phyloP scores from a whole-genome alignment of 805 yeast species.

The Saturnispora serradocipensis region DNA sequence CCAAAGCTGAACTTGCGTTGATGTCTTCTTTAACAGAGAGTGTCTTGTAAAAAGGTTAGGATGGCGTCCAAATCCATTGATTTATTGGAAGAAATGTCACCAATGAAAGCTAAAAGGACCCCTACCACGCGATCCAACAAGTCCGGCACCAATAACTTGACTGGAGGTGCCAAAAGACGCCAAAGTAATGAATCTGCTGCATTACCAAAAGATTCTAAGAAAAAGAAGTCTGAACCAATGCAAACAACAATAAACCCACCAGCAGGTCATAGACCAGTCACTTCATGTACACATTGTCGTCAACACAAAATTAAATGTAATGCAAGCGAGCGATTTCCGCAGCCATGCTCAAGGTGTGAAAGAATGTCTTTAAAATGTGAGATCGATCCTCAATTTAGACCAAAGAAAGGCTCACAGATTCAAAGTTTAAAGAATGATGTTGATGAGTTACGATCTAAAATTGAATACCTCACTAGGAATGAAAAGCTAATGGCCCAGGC shows the following conservation, averaged over 20 bases:
- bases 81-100: not conserved
- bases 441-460: slow-evolving; percentile 65
- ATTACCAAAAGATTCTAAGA: slow-evolving; percentile 2
- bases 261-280: slow-evolving; percentile 74
- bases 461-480: slow-evolving; percentile 55
- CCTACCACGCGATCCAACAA: not conserved
- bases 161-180: not conserved
- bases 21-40: not conserved
- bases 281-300: slow-evolving; percentile 89
- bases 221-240: slow-evolving; percentile 1
- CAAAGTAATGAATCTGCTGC: not conserved
- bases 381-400: slow-evolving; percentile 85
- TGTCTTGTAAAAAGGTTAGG: not conserved
- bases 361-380: slow-evolving; percentile 74
- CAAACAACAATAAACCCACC: slow-evolving; percentile 8
- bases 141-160: not conserved
- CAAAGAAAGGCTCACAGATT: slow-evolving; percentile 85
- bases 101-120: slow-evolving; percentile 3
- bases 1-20: not conserved
- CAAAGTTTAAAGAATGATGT: slow-evolving; percentile 79
- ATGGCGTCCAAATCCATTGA: not conserved
- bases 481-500: slow-evolving; percentile 63
- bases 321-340: slow-evolving; percentile 75
- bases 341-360: slow-evolving; percentile 75
- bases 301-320: slow-evolving; percentile 92